Conservation (phyloP, 352 stramenopile species). For the Globisporangium recalcitrans region DNA sequence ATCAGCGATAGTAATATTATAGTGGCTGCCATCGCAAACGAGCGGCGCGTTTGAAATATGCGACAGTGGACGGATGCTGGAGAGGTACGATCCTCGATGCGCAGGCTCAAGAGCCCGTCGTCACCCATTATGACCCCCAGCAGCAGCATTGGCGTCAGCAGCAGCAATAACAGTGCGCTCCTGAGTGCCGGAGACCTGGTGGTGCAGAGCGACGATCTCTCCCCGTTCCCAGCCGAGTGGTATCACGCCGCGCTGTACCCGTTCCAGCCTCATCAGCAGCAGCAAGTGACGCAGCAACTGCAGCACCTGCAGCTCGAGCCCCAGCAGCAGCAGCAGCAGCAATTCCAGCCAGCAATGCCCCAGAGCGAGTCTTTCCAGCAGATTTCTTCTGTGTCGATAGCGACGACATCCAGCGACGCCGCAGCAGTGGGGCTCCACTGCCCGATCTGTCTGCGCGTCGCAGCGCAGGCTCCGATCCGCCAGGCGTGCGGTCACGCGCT, state of each 20-base stretch:
- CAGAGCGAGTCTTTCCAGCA: constrained; percentile 7
- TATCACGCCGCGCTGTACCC: constrained; percentile 4
- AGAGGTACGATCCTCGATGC: neutral
- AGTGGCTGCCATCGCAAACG: constrained; percentile 4
- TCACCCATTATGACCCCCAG: neutral
- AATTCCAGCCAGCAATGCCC: neutral
- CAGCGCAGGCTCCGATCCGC: constrained; percentile 32
- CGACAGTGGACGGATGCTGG: constrained; percentile 8
- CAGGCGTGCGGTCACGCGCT: constrained; percentile 54
- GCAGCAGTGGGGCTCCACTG: constrained; percentile 22
- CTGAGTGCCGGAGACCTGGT: neutral
- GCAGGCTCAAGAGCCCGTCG: constrained; percentile 12
- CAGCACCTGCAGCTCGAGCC: neutral
- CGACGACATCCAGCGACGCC: neutral
- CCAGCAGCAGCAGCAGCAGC: constrained; percentile 27
- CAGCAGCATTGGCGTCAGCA: no score
- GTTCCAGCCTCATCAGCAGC: neutral
- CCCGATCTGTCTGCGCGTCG: constrained; percentile 37
- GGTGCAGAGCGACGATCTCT: constrained; percentile 10
- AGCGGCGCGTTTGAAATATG: constrained; percentile 1
- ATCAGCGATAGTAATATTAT: neutral
- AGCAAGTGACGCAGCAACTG: constrained; percentile 1
- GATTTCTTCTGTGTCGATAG: neutral
- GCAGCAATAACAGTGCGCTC: neutral
- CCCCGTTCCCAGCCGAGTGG: constrained; percentile 3